phyloP scores from a whole-genome alignment of 257 asterid genomes.

The Forsythia viridissima region DNA sequence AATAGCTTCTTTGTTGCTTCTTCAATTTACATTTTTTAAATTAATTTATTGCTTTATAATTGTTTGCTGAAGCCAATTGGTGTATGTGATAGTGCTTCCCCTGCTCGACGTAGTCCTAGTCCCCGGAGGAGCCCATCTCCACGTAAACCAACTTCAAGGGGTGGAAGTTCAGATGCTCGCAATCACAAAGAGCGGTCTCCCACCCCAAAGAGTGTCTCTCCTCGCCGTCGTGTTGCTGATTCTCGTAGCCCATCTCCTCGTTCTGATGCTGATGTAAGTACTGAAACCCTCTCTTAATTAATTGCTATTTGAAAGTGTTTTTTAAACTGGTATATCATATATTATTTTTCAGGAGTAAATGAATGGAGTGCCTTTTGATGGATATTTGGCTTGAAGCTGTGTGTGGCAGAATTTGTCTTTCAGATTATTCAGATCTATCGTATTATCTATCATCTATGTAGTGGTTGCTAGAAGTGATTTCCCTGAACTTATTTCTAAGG shows the following conservation, averaged over 20 bases:
- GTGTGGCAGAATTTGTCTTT: constrained; percentile 21
- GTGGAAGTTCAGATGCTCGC: constrained; percentile 61
- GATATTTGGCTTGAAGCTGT: constrained; percentile 8
- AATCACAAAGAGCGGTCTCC: constrained; percentile 50
- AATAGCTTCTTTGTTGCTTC: not conserved
- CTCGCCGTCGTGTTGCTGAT: constrained; percentile 53
- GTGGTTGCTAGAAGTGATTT: constrained; percentile 47
- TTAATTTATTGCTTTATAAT: not conserved
- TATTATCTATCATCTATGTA: constrained; percentile 38
- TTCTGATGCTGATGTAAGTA: constrained; percentile 84
- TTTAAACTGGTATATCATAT: constrained; percentile 7
- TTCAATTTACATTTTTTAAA: not conserved
- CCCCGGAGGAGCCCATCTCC: constrained; percentile 80
- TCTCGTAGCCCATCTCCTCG: constrained; percentile 76
- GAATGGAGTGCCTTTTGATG: constrained; percentile 20
- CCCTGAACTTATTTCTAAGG: constrained; percentile 40
- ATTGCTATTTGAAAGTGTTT: not conserved
- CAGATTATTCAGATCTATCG: constrained; percentile 32
- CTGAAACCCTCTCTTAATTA: not conserved
- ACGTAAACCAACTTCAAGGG: constrained; percentile 54
- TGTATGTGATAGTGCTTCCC: constrained; percentile 64
- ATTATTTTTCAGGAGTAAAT: constrained; percentile 41
- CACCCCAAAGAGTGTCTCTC: constrained; percentile 75
- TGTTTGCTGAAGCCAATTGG: constrained; percentile 10
- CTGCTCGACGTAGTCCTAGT: constrained; percentile 68